These are phyloP conservation scores for Periglandula ipomoeae DNA, from an alignment of 2,329 filamentous ascomycete genomes.

Conservation along the genomic window DNA sequence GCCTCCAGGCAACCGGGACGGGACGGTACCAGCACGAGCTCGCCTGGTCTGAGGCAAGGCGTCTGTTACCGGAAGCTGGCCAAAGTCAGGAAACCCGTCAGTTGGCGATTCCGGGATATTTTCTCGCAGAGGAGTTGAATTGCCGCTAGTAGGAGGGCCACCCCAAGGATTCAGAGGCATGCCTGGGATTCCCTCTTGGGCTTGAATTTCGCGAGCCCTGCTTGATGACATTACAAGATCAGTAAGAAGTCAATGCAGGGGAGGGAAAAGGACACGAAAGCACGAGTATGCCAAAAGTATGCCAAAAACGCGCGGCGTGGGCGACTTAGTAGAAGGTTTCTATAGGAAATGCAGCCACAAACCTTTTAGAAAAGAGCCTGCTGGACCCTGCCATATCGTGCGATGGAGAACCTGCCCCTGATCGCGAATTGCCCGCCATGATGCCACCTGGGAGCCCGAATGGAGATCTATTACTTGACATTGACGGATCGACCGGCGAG, in stretches of 20 bases:
- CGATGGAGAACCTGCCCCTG: conserved; percentile 91
- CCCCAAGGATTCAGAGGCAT: conserved; percentile 72
- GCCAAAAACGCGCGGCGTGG: too few species aligned
- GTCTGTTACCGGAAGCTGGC: conserved; percentile 59
- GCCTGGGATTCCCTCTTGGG: conserved; percentile 76
- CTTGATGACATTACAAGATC: not conserved
- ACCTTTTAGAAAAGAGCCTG: conserved; percentile 90
- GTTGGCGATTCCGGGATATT: conserved; percentile 96
- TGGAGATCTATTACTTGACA: conserved; percentile 57
- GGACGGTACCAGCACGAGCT: conserved; percentile 88
- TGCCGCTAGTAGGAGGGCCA: conserved; percentile 90
- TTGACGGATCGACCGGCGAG: conserved; percentile 67
- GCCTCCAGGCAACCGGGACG: conserved; percentile 80
- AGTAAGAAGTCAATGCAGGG: not conserved
- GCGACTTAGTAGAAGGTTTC: not conserved
- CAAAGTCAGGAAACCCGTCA: conserved; percentile 89
- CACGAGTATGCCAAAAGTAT: too few species aligned
- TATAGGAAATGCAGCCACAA: conserved; percentile 26
- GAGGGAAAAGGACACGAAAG: too few species aligned
- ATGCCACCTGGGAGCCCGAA: conserved; percentile 60
- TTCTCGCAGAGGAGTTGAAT: conserved; percentile 91
- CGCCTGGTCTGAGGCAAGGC: conserved; percentile 62
- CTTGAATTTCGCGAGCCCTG: conserved; percentile 92
- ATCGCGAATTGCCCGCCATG: conserved; percentile 55
- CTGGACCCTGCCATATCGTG: conserved; percentile 69